phyloP scores from a whole-genome alignment of 306 rosid species.

The Acmispon strigosus region DNA sequence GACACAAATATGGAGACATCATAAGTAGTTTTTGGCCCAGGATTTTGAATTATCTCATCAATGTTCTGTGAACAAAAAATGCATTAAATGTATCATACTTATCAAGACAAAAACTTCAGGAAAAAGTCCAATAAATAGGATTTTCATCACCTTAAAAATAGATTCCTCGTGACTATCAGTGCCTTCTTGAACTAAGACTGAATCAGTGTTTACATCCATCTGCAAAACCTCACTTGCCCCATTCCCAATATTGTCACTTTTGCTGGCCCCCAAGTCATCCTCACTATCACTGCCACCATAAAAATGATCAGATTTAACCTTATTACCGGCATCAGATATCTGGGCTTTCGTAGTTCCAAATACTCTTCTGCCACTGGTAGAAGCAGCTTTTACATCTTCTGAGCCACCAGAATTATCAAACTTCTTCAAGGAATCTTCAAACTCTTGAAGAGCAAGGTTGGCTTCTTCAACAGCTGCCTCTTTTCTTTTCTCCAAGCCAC shows the following conservation, averaged over 20 bases:
- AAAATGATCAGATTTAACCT: constrained; percentile 39
- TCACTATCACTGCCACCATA: constrained; percentile 69
- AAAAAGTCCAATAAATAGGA: background rate
- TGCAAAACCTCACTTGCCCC: constrained; percentile 20
- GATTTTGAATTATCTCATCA: constrained; percentile 49
- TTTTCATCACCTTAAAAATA: constrained; percentile 54
- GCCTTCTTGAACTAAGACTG: constrained; percentile 29
- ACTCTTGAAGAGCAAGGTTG: constrained; percentile 67
- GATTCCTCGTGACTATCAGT: constrained; percentile 38
- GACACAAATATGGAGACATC: constrained; percentile 81
- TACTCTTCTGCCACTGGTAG: constrained; percentile 69
- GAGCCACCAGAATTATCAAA: constrained; percentile 45
- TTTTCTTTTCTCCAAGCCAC: constrained; percentile 69
- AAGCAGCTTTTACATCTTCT: constrained; percentile 33
- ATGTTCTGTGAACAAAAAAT: constrained; percentile 45
- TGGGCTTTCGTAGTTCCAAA: constrained; percentile 53
- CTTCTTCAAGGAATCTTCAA: constrained; percentile 50
- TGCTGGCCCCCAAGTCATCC: constrained; percentile 40
- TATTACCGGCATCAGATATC: constrained; percentile 36
- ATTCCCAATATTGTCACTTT: constrained; percentile 23
- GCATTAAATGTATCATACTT: constrained; percentile 20
- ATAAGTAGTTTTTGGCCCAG: constrained; percentile 68
- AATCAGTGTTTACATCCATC: constrained; percentile 29
- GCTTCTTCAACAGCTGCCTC: constrained; percentile 77
- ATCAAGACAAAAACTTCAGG: constrained; percentile 1